A percentile compares a stretch with the other conserved stretches of the same genome.
These are phyloP conservation scores for Diaporthe caulivora DNA, from an alignment of 2,329 filamentous ascomycete species.

Conservation along the genomic window DNA sequence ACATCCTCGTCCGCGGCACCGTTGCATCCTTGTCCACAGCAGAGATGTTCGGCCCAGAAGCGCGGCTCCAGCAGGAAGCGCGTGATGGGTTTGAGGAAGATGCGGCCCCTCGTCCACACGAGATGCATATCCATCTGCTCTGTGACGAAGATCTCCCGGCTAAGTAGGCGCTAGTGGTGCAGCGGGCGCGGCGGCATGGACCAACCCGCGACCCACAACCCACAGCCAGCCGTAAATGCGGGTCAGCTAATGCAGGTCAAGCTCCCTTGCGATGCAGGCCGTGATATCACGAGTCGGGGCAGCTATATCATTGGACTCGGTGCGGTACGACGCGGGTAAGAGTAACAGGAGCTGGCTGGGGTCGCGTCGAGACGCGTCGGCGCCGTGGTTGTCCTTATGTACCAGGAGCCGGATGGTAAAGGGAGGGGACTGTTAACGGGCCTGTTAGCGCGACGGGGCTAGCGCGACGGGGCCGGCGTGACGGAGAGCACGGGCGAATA, in stretches of 20 bases:
- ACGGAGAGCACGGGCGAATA: no score
- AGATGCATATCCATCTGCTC: slow-evolving; percentile 57
- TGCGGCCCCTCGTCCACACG: slow-evolving; percentile 52
- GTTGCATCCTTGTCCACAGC: no score
- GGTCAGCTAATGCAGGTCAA: not conserved
- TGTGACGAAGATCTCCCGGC: slow-evolving; percentile 53
- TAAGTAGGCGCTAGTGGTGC: slow-evolving; percentile 53
- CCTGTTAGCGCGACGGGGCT: no score
- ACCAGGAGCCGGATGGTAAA: no score
- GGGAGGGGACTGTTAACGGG: no score
- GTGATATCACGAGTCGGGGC: not conserved
- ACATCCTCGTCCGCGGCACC: not conserved
- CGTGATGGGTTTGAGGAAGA: slow-evolving; percentile 41
- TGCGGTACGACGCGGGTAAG: slow-evolving; percentile 13
- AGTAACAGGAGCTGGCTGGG: not conserved
- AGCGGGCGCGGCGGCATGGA: slow-evolving; percentile 43
- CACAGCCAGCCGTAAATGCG: not conserved
- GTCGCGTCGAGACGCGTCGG: no score
- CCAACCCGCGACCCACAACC: not conserved
- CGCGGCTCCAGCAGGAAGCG: slow-evolving; percentile 49
- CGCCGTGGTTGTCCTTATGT: no score
- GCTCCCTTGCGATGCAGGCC: not conserved
- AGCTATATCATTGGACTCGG: not conserved
- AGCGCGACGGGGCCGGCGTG: no score
- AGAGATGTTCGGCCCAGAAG: slow-evolving; percentile 46